These are phyloP conservation scores for Buxus sempervirens DNA, from an alignment of 164 flowering plant genomes.

Conservation along the genomic window DNA sequence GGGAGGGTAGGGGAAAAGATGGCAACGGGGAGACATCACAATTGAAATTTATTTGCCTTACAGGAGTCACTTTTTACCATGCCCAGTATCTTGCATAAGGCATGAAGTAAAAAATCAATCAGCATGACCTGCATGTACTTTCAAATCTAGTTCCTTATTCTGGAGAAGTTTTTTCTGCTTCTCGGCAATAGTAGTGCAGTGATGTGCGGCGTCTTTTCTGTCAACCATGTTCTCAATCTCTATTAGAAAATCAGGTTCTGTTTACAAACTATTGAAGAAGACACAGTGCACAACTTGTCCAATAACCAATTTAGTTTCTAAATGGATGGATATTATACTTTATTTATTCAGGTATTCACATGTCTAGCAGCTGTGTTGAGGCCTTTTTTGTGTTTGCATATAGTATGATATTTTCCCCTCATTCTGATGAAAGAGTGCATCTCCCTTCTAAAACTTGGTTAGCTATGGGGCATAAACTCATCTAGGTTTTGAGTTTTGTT, in stretches of 20 bases:
- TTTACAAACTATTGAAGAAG: no score
- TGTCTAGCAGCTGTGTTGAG: no score
- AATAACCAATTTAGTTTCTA: no score
- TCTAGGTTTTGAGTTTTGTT: background rate
- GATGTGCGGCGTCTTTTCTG: slow-evolving; percentile 53
- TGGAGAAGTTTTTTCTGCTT: slow-evolving; percentile 77
- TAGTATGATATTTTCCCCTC: no score
- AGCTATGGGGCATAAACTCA: background rate
- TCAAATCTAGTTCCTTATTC: slow-evolving; percentile 71
- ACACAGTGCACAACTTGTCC: no score
- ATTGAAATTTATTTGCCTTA: no score
- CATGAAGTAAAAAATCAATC: background rate
- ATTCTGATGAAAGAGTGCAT: background rate
- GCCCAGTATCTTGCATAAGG: no score
- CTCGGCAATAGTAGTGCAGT: slow-evolving; percentile 47
- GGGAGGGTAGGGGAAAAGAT: no score
- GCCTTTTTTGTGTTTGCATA: no score
- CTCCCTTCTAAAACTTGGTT: background rate
- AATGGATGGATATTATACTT: no score
- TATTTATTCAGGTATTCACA: no score
- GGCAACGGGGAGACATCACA: no score
- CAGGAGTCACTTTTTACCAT: background rate
- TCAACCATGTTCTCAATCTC: slow-evolving; percentile 4
- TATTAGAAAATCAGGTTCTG: background rate
- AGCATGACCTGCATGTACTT: slow-evolving; percentile 52